phyloP scores from a whole-genome alignment of 805 yeast species.

The Yamadazyma akitaensis region DNA sequence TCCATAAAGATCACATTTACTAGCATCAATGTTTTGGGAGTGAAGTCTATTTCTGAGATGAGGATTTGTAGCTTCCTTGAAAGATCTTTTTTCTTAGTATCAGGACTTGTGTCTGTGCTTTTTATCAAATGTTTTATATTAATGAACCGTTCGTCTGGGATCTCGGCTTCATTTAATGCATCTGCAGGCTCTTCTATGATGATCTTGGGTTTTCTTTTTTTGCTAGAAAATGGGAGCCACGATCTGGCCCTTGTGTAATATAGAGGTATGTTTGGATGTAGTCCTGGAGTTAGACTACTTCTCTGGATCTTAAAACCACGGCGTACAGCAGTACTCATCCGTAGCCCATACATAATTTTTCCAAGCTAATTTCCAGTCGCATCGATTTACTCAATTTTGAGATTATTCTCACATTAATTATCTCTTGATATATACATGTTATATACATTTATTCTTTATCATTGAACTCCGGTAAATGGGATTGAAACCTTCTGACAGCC shows the following conservation, averaged over 20 bases:
- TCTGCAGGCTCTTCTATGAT: constrained; percentile 12
- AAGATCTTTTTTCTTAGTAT: constrained; percentile 2
- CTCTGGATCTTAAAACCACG: not conserved
- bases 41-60: constrained; percentile 5
- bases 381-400: not conserved
- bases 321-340: not conserved
- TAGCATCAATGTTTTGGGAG: constrained; percentile 1
- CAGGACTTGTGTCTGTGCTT: constrained; percentile 7
- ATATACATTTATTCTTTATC: constrained; percentile 5
- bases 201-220: not conserved
- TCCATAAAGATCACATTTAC: constrained; percentile 11
- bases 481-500: constrained; percentile 74
- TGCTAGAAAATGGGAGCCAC: not conserved
- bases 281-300: not conserved
- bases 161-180: not conserved
- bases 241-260: not conserved
- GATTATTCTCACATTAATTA: not conserved
- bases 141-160: constrained; percentile 1
- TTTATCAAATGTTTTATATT: constrained; percentile 12
- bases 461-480: constrained; percentile 35
- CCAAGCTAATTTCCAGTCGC: not conserved
- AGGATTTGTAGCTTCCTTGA: constrained; percentile 2
- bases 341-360: not conserved
- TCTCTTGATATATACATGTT: constrained; percentile 4
- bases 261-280: not conserved